Evolutionary conservation across 768 basidiomycete species (phyloP).

Genomic region (Boletellus ananas): DNA sequence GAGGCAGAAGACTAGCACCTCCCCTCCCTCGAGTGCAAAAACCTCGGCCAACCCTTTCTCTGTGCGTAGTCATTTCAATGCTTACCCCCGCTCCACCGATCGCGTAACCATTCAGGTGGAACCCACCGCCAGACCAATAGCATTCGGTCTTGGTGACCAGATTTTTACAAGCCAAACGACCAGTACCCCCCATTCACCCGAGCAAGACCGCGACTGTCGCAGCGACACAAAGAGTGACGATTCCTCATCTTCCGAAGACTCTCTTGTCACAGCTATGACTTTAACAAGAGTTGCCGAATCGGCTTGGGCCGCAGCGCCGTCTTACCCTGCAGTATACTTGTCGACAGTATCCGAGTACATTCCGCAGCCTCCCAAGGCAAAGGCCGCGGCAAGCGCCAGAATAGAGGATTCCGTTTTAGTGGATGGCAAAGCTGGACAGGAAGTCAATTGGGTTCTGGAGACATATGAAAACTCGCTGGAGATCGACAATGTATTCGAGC

Average conservation of each 20-base stretch:
- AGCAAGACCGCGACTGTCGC: constrained; percentile 19
- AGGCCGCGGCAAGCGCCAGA: constrained; percentile 35
- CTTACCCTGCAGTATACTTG: constrained; percentile 66
- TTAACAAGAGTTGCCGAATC: constrained; percentile 53
- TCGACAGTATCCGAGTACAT: constrained; percentile 74
- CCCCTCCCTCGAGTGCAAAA: constrained; percentile 26
- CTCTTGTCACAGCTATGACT: constrained; percentile 56
- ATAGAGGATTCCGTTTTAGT: constrained; percentile 43
- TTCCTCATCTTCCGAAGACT: constrained; percentile 40
- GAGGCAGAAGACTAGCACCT: constrained; percentile 41
- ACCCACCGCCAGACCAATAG: constrained; percentile 26
- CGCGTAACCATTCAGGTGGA: constrained; percentile 19
- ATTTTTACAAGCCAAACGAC: constrained; percentile 49
- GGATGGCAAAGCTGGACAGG: constrained; percentile 42
- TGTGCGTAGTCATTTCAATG: constrained; percentile 36
- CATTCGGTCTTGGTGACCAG: constrained; percentile 61
- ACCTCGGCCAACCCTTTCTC: constrained; percentile 65
- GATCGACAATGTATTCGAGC: constrained; percentile 82
- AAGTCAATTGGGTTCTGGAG: constrained; percentile 62
- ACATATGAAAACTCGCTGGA: constrained; percentile 77
- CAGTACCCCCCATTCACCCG: constrained; percentile 13
- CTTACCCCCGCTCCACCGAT: constrained; percentile 1
- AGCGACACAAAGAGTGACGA: constrained; percentile 37
- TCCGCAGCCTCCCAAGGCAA: constrained; percentile 50
- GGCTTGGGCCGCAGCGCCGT: constrained; percentile 62